Evolutionary conservation across 257 asterid species (phyloP).

Genomic region (Solanum commersonii): DNA sequence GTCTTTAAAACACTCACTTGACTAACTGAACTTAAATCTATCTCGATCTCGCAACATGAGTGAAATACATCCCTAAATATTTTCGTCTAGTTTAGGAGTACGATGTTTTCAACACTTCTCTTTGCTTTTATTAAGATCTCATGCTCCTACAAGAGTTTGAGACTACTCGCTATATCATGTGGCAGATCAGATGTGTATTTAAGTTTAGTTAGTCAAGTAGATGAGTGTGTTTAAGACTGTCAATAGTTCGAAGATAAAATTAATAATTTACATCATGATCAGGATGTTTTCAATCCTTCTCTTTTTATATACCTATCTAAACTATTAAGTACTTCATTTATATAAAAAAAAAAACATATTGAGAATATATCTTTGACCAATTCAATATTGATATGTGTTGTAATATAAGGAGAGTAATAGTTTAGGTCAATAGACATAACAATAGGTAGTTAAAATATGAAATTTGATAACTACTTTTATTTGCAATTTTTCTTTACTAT

Average conservation of each 20-base stretch:
- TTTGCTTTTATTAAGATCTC: too few species aligned
- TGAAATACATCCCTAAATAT: too few species aligned
- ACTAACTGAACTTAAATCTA: too few species aligned
- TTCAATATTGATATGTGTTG: not conserved
- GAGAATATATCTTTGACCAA: not conserved
- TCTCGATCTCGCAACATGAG: too few species aligned
- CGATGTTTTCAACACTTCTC: too few species aligned
- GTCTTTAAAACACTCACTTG: not conserved
- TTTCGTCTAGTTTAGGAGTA: too few species aligned
- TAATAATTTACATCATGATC: not conserved
- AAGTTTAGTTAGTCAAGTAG: not conserved
- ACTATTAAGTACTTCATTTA: not conserved
- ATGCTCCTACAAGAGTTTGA: too few species aligned
- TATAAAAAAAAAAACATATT: not conserved
- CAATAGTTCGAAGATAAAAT: accelerated
- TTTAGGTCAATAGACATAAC: not conserved
- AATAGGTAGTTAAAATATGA: not conserved
- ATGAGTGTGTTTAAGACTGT: accelerated
- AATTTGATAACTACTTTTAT: not conserved
- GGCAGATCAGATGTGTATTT: accelerated
- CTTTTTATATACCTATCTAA: too few species aligned
- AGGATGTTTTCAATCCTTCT: not conserved
- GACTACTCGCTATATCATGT: not conserved
- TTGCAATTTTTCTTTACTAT: too few species aligned
- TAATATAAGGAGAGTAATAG: not conserved